Evolutionary conservation across 1,284 basidiomycete genomes (phyloP), one percentile per base, ranked within the genome.

Genomic region (Sutorius eximius): DNA sequence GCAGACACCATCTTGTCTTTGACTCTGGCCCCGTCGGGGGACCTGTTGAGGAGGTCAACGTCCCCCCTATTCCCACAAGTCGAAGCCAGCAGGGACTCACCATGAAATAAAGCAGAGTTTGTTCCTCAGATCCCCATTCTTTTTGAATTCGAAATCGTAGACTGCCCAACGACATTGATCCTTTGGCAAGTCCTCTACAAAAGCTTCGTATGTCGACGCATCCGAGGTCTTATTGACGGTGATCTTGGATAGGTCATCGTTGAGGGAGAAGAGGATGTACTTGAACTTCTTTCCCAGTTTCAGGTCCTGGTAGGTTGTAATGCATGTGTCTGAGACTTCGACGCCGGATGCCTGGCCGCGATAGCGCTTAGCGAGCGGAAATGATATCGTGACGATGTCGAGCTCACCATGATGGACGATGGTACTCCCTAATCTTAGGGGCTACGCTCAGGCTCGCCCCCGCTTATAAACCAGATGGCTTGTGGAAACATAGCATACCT

Each of bases 1-100:
- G 96, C 90, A 76, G 86, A 92, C 65, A 98, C 68, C 95, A 99
- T 98, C 88, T 97, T 98, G 70, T 86, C 80, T 78, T 92, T 95
- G 76, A 97, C 82, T 76, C 85, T 90, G 49, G 94, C 86, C 49
- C 79, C 78, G 71, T 97, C 93, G 60, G 96, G 96, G 29, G 88
- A 85, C 95, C 95, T 97, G 64, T 41, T 29, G 47, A 24, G 7
- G 48, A 33, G 30, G 43, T 13, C 36, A 13, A 24, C 6, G 32
- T 20, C 15, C 20, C 13, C 16, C 22, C 29, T 11, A 5, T 8
- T 2, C 12, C 18, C 8, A 7, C 6, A 5, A 40, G 18, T 15
- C 27, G 9, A 13, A 15, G n/a, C 18, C 33, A 22, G n/a, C 20
- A 11, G 16, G 8, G 6, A 55, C 60, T 24, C 67, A 89, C 87